Conservation (phyloP, 768 basidiomycete genomes). For the Obba rivulosa region DNA sequence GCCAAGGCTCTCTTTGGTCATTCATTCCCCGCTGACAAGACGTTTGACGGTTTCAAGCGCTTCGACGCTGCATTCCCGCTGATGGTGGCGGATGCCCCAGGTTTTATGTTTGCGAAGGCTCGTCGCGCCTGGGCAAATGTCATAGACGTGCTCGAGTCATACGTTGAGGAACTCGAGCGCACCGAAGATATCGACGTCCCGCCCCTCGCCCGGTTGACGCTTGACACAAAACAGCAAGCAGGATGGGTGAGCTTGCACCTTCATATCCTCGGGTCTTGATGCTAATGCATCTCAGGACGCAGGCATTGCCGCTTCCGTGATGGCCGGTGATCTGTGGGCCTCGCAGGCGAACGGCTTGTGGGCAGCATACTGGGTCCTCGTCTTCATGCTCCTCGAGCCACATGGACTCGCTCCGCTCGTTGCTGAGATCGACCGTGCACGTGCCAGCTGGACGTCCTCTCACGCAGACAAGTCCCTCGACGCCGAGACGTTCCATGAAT, state of each 20-base stretch:
- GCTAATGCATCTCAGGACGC: no score
- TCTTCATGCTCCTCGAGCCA: conserved; percentile 13
- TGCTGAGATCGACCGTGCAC: conserved; percentile 13
- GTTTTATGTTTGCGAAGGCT: conserved; percentile 11
- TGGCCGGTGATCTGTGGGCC: conserved; percentile 17
- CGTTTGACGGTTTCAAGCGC: conserved; percentile 8
- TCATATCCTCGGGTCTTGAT: no score
- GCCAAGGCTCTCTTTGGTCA: conserved; percentile 16
- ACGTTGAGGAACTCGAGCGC: conserved; percentile 1
- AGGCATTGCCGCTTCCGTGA: conserved; percentile 2
- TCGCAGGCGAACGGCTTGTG: conserved; percentile 19
- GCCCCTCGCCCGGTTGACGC: neutral
- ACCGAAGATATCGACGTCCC: conserved; percentile 1
- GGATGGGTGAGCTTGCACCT: conserved; percentile 7
- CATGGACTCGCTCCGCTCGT: conserved; percentile 14
- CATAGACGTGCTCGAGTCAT: conserved; percentile 7
- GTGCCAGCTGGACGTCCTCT: conserved; percentile 4
- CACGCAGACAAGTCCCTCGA: conserved; percentile 9
- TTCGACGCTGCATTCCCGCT: conserved; percentile 19
- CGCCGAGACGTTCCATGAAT: conserved; percentile 7
- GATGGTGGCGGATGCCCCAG: conserved; percentile 10
- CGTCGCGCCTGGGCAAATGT: conserved; percentile 11
- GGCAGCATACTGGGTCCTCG: conserved; percentile 19
- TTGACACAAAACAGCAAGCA: neutral
- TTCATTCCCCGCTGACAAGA: conserved; percentile 12